These are phyloP conservation scores for Leptosphaerulina australis DNA, from an alignment of 2,329 filamentous ascomycete species.

Conservation along the genomic window DNA sequence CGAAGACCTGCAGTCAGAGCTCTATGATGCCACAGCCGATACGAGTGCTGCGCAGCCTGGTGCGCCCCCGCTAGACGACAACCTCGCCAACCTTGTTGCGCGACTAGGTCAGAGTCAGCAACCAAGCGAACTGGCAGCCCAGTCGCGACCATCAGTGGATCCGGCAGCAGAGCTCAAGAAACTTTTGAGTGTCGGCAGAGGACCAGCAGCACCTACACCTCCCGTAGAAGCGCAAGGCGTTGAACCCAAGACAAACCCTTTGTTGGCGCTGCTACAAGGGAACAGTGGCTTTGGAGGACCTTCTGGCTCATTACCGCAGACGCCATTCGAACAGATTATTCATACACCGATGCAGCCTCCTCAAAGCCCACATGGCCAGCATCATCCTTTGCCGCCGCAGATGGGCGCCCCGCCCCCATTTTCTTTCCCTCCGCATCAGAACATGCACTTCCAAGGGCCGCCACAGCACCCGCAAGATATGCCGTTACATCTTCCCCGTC, in stretches of 20 bases:
- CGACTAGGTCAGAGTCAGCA: conserved; percentile 37
- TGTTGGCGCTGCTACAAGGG: conserved; percentile 61
- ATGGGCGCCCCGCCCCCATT: conserved; percentile 58
- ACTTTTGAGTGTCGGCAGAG: conserved; percentile 53
- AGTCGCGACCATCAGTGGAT: conserved; percentile 45
- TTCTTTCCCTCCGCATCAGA: conserved; percentile 50
- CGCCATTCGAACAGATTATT: conserved; percentile 62
- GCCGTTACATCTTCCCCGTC: conserved; percentile 25
- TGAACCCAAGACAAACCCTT: conserved; percentile 48
- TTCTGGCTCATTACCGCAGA: conserved; percentile 39
- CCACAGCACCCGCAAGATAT: conserved; percentile 30
- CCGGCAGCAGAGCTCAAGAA: conserved; percentile 60
- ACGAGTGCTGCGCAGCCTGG: conserved; percentile 20
- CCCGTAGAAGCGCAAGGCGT: conserved; percentile 43
- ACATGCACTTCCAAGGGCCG: conserved; percentile 36
- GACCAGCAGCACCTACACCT: conserved; percentile 27
- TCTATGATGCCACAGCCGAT: conserved; percentile 38
- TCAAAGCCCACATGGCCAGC: conserved; percentile 60
- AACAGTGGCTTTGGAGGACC: conserved; percentile 25
- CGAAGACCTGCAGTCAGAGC: conserved; percentile 37
- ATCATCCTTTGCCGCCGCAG: conserved; percentile 60
- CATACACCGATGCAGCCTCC: conserved; percentile 61
- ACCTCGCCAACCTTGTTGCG: conserved; percentile 42
- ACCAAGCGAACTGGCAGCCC: conserved; percentile 38
- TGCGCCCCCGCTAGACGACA: conserved; percentile 23